A percentile compares a stretch with the other conserved stretches of the same genome.
phyloP scores from a whole-genome alignment of 495 filamentous ascomycete genomes.

The Polyplosphaeria fusca region DNA sequence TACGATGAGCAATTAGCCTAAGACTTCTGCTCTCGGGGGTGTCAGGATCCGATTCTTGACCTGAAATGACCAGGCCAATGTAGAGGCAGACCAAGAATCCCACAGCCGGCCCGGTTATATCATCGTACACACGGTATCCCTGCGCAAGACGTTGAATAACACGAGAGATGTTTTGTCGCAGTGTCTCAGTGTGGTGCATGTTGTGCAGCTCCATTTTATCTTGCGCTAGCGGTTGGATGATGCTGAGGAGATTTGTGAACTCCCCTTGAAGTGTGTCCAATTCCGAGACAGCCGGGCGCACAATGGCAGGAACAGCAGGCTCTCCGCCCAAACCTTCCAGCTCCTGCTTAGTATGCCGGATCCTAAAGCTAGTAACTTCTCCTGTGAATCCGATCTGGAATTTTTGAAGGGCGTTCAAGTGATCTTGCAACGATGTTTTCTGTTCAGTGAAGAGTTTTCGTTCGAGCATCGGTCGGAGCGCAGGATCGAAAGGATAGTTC shows the following conservation, averaged over 20 bases:
- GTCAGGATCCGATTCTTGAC: slow-evolving; percentile 23
- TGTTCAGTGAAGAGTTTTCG: slow-evolving; percentile 60
- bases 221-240: slow-evolving; percentile 45
- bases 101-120: slow-evolving; percentile 73
- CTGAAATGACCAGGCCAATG: slow-evolving; percentile 63
- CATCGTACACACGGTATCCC: slow-evolving; percentile 73
- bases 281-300: slow-evolving; percentile 64
- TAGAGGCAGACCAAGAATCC: slow-evolving; percentile 80
- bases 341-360: slow-evolving; percentile 57
- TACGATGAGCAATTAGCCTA: slow-evolving; percentile 15
- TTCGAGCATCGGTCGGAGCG: slow-evolving; percentile 69
- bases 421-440: slow-evolving; percentile 50
- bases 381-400: slow-evolving; percentile 70
- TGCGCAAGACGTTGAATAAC: slow-evolving; percentile 62
- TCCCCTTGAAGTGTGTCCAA: slow-evolving; percentile 75
- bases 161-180: slow-evolving; percentile 69
- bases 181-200: slow-evolving; percentile 11
- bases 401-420: slow-evolving; percentile 57
- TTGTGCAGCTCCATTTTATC: slow-evolving; percentile 2
- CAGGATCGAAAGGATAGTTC: slow-evolving; percentile 81
- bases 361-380: slow-evolving; percentile 59
- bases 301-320: slow-evolving; percentile 62
- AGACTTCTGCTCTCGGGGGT: background rate
- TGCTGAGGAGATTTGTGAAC: slow-evolving; percentile 69
- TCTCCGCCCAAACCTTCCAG: slow-evolving; percentile 60